Evolutionary conservation across 2,329 filamentous ascomycete species (phyloP).

Genomic region (Venturia pyrina): DNA sequence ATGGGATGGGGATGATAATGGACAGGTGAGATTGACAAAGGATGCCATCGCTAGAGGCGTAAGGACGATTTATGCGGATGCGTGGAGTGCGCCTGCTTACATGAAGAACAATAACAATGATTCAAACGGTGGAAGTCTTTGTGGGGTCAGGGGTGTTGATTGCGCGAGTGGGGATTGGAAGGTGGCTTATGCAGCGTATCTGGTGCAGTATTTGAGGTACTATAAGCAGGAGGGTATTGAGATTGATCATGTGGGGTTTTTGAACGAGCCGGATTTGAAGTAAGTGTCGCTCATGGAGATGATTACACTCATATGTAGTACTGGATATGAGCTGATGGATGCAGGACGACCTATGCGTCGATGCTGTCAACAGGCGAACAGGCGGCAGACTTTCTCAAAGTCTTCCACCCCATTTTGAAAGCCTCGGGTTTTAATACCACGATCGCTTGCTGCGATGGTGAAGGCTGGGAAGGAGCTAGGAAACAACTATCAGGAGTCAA

Average conservation of each 20-base stretch:
- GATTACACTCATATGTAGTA: neutral
- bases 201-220: slow-evolving; percentile 38
- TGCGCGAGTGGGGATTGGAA: slow-evolving; percentile 37
- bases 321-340: neutral
- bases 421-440: neutral
- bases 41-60: slow-evolving; percentile 13
- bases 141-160: slow-evolving; percentile 29
- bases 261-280: slow-evolving; percentile 34
- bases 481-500: slow-evolving; percentile 18
- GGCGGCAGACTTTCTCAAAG: slow-evolving; percentile 10
- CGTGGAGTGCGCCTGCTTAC: slow-evolving; percentile 39
- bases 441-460: slow-evolving; percentile 12
- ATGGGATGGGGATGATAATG: slow-evolving; percentile 38
- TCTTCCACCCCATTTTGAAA: slow-evolving; percentile 8
- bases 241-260: slow-evolving; percentile 37
- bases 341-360: slow-evolving; percentile 6
- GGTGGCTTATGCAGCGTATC: slow-evolving; percentile 39
- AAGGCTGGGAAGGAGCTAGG: slow-evolving; percentile 14
- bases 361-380: slow-evolving; percentile 11
- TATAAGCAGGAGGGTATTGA: slow-evolving; percentile 36
- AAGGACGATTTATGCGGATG: slow-evolving; percentile 24
- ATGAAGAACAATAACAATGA: slow-evolving; percentile 38
- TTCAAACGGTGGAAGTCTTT: slow-evolving; percentile 20
- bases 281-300: neutral
- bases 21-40: slow-evolving; percentile 28